Evolutionary conservation across 441 rosid species (phyloP).

Genomic region (Populus tomentosa): DNA sequence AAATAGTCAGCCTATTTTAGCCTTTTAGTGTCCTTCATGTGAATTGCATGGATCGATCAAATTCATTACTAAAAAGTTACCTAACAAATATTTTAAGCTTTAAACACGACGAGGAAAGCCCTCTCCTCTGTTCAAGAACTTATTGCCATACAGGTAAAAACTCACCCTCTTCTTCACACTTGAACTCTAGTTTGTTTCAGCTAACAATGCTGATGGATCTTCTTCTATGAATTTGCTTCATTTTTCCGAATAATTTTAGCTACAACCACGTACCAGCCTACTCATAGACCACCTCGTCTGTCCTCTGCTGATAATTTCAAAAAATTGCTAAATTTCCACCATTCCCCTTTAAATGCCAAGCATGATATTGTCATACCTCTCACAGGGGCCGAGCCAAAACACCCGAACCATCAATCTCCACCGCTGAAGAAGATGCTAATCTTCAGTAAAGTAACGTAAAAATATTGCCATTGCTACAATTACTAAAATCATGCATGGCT

Average conservation of each 20-base stretch:
- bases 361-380: background rate
- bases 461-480: background rate
- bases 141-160: too few species aligned
- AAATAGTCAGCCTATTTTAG: too few species aligned
- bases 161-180: too few species aligned
- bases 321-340: background rate
- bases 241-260: background rate
- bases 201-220: too few species aligned
- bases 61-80: too few species aligned
- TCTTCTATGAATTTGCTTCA: too few species aligned
- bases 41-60: too few species aligned
- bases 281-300: constrained; percentile 11
- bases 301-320: constrained; percentile 13
- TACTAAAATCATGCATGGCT: constrained; percentile 13
- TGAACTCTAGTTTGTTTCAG: too few species aligned
- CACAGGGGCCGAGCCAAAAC: background rate
- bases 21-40: too few species aligned
- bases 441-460: background rate
- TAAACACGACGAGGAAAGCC: too few species aligned
- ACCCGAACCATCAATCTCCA: background rate
- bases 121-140: too few species aligned
- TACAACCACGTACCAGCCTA: background rate
- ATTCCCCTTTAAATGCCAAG: constrained; percentile 8
- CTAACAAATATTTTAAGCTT: too few species aligned
- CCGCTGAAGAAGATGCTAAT: constrained; percentile 4